Evolutionary conservation across 1,139 yeast species (phyloP).

Genomic region (Hemisphaericaspora subhashii): DNA sequence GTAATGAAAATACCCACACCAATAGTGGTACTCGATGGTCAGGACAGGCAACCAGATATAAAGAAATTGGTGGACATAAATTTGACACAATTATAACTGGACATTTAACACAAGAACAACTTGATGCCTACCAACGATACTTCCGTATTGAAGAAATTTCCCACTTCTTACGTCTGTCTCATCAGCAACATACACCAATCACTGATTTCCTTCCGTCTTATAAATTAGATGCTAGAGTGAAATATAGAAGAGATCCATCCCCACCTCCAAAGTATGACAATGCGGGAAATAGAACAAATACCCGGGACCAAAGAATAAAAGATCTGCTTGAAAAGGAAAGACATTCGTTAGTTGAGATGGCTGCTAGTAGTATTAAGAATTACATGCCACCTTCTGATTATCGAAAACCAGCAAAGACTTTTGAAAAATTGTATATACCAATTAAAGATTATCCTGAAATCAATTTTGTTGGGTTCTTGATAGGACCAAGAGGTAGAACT

Average conservation of each 20-base stretch:
- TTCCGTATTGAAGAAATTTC: slow-evolving; percentile 79
- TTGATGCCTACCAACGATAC: slow-evolving; percentile 74
- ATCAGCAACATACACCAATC: slow-evolving; percentile 49
- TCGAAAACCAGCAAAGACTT: slow-evolving; percentile 65
- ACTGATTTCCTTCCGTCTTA: slow-evolving; percentile 40
- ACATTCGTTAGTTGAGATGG: slow-evolving; percentile 71
- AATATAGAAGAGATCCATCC: slow-evolving; percentile 65
- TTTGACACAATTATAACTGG: slow-evolving; percentile 47
- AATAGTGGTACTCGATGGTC: slow-evolving; percentile 41
- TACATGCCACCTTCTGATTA: slow-evolving; percentile 82
- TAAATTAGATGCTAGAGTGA: slow-evolving; percentile 23
- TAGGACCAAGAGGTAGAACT: slow-evolving; percentile 97
- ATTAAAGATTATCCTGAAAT: slow-evolving; percentile 86
- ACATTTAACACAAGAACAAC: slow-evolving; percentile 79
- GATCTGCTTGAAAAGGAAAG: slow-evolving; percentile 75
- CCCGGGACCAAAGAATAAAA: slow-evolving; percentile 68
- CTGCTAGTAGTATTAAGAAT: slow-evolving; percentile 71
- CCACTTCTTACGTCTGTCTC: slow-evolving; percentile 43
- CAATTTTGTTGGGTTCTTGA: slow-evolving; percentile 84
- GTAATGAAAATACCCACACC: neutral
- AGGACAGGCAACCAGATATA: slow-evolving; percentile 37
- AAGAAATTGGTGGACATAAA: slow-evolving; percentile 28
- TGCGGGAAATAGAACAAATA: slow-evolving; percentile 80
- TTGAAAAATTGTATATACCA: slow-evolving; percentile 84
- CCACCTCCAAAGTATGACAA: slow-evolving; percentile 93